Base-by-base conservation (phyloP, 2,329 filamentous ascomycete genomes). In the Sclerotinia subarctica region DNA sequence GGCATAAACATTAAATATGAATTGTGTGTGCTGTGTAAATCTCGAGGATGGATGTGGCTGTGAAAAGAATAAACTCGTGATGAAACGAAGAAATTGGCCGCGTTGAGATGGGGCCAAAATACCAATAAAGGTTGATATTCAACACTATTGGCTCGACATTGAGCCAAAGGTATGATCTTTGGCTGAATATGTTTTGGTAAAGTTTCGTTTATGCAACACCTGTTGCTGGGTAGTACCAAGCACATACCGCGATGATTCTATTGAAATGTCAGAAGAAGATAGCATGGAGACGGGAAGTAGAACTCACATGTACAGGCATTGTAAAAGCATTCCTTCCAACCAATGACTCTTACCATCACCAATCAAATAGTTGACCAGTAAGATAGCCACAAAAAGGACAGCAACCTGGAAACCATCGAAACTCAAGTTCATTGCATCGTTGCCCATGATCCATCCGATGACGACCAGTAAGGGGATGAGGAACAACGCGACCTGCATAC, bases 401-500 rank as follows among this genome's bases (percentile, higher is more conserved):
- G 93, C 90, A 19, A 97, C 89, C 80, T 97, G 92, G 82, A 97
- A 97, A 0, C 88, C 88, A 76, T 91, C 88, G 74, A 91, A 91
- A 74, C 86, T 85, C 6, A 91, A 81, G 10, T 85, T 89, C 88
- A 90, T 88, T 49, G 82, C 80, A 62, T 85, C 88, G 73, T 93
- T 64, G 63, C 85, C 85, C 75, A 91, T 88, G 69, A 88, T 85
- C 92, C 92, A 94, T 68, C 91, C 92, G 63, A 94, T 84, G 70
- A 94, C 87, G 64, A 95, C 91, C 64, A 94, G 81, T 78, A 92
- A 89, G 0, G 92, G 92, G 4, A 92, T 94, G 57, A 94, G 89
- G 63, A 94, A 88, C 44, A 95, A 83, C 19, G 92, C 90, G 73
- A 95, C 93, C 80, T 95, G 92, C 78, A 95, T 89, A 78, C 89